Evolutionary conservation across 192 early-diverging fungal genomes (phyloP).

Genomic region (Coemansia reversa): DNA sequence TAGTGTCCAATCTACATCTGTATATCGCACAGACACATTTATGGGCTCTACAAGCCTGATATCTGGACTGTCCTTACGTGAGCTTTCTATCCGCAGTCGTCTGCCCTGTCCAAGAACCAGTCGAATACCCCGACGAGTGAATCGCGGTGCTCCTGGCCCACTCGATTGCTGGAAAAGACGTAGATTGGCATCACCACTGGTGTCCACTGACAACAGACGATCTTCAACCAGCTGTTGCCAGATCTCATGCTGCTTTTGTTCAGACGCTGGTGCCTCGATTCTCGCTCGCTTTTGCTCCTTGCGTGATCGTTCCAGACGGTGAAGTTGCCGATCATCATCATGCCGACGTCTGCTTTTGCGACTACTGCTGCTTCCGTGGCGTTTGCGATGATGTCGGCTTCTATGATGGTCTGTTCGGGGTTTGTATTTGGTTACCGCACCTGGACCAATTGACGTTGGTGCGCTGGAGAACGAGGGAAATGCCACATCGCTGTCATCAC

Average conservation of each 20-base stretch:
- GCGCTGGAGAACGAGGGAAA: constrained; percentile 35
- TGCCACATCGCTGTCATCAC: constrained; percentile 26
- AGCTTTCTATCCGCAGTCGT: not conserved
- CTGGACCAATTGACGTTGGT: not conserved
- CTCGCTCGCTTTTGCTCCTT: constrained; percentile 7
- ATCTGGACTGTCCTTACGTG: not conserved
- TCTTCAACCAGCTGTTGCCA: constrained; percentile 13
- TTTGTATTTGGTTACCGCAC: not conserved
- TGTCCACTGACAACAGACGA: constrained; percentile 15
- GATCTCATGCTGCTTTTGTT: not conserved
- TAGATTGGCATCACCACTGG: constrained; percentile 17
- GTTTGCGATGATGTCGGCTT: constrained; percentile 5
- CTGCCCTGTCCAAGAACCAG: constrained; percentile 11
- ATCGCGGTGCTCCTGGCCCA: constrained; percentile 23
- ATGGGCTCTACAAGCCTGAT: constrained; percentile 12
- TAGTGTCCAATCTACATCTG: constrained; percentile 20
- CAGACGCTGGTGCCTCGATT: not conserved
- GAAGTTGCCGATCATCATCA: not conserved
- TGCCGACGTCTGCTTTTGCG: not conserved
- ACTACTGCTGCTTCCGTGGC: constrained; percentile 2
- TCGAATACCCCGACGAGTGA: constrained; percentile 15
- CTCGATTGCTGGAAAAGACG: constrained; percentile 15
- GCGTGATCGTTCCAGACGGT: too few relatives aligned
- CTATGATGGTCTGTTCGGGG: not conserved
- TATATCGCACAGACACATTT: constrained; percentile 3